Base-by-base conservation (phyloP, 129 eudicot genomes). In the Pittosporum tobira region DNA sequence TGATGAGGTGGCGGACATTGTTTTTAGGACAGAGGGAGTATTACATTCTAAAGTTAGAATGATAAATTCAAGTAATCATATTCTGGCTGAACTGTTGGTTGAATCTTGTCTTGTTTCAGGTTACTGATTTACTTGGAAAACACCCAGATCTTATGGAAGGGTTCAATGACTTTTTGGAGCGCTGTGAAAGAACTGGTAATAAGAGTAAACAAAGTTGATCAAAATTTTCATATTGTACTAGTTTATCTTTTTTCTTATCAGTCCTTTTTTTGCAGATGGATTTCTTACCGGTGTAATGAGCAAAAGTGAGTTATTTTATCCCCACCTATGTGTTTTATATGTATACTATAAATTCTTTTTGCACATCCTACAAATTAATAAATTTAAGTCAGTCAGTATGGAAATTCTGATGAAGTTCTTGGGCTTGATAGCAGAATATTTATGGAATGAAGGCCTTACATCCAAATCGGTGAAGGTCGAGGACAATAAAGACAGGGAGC, bases 91-190 rank as follows among this genome's bases (percentile, higher is more conserved):
- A n/a, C n/a, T n/a, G n/a, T n/a, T n/a, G n/a, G n/a, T n/a, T n/a
- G n/a, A n/a, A n/a, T n/a, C n/a, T n/a, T 63, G 22, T 53, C 24
- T 67, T 29, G 37, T 64, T 67, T 79, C 81, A 93, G 99, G 95
- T 93, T 76, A 73, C 84, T 42, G 99, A 93, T 87, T 80, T 93
- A 71, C 82, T 93, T 64, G 96, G 96, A 48, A 87, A 87, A 66
- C 75, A 84, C 74, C 77, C 94, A 29, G 96, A 81, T 84, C 96
- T 93, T 29, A 81, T 93, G 99, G 96, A 87, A 47, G 99, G 96
- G 36, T 93, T 93, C 66, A 81, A 82, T 77, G 86, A 87, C 43
- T 87, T 87, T 65, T 53, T 93, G 75, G 99, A 87, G 73, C 93
- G 78, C 34, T 87, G 93, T 49, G 99, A 93, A 69, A 79, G 79